Conservation (phyloP, 192 early-diverging fungal species). For the Spinellus fusiger region DNA sequence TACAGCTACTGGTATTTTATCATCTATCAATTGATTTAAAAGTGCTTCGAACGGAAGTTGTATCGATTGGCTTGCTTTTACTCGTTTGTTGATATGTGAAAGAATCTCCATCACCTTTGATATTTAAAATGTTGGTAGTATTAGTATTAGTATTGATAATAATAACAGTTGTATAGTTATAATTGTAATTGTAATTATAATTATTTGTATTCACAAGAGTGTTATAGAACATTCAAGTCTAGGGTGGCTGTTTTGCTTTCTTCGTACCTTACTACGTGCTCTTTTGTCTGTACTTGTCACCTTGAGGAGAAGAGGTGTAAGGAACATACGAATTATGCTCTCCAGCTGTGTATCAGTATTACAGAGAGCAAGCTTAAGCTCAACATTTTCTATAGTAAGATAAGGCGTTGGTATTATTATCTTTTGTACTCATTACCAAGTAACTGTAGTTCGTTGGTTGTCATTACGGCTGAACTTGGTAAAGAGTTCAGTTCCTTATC, state of each 20-base stretch:
- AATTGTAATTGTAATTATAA: not conserved
- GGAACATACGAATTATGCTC: constrained; percentile 51
- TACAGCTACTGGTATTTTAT: constrained; percentile 41
- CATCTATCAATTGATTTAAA: constrained; percentile 50
- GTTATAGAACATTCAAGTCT: not conserved
- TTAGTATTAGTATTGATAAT: not conserved
- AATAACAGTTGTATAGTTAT: not conserved
- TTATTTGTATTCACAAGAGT: not conserved
- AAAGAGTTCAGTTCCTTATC: not conserved
- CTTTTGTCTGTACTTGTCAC: constrained; percentile 43
- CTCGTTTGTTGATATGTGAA: constrained; percentile 80
- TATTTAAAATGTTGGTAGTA: not conserved
- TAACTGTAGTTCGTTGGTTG: constrained; percentile 23
- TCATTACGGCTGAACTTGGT: not conserved
- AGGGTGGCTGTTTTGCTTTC: not conserved
- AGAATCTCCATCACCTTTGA: constrained; percentile 67
- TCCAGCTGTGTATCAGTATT: constrained; percentile 62
- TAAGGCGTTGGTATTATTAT: too few relatives aligned
- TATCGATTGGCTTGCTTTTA: constrained; percentile 55
- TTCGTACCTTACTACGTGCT: constrained; percentile 39
- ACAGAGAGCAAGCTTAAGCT: constrained; percentile 67
- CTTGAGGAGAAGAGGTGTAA: constrained; percentile 66
- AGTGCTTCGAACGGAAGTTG: constrained; percentile 60
- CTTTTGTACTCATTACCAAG: constrained; percentile 15
- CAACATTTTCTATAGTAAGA: constrained; percentile 58